A percentile compares a stretch with the other conserved stretches of the same genome.
Conservation (phyloP, 2,329 filamentous ascomycete genomes). For the Boeremia exigua region DNA sequence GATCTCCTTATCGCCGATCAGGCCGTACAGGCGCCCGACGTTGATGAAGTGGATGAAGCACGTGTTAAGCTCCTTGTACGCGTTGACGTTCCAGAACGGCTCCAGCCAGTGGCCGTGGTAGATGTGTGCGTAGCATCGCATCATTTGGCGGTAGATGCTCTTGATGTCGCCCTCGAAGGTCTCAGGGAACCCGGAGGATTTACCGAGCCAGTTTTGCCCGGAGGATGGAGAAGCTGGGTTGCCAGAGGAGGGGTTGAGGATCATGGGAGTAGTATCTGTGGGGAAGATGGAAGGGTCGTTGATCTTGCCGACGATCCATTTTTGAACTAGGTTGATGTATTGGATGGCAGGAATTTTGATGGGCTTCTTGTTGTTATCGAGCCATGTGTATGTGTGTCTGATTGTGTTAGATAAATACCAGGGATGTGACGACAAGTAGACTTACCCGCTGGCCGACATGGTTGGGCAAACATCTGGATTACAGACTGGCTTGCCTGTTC, state of each 20-base stretch:
- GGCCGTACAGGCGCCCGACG: conserved; percentile 74
- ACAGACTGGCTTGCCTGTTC: conserved; percentile 77
- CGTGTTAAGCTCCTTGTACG: conserved; percentile 59
- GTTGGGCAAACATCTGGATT: conserved; percentile 83
- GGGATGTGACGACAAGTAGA: background rate
- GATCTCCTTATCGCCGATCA: conserved; percentile 86
- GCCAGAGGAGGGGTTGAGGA: conserved; percentile 63
- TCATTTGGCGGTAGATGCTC: conserved; percentile 63
- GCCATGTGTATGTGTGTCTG: conserved; percentile 92
- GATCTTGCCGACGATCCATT: conserved; percentile 96
- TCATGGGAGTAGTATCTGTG: conserved; percentile 76
- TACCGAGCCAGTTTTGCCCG: conserved; percentile 83
- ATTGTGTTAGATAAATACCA: conserved; percentile 10
- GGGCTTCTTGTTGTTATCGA: conserved; percentile 84
- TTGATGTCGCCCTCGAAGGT: conserved; percentile 76
- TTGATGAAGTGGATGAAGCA: conserved; percentile 62
- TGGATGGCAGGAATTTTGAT: conserved; percentile 91
- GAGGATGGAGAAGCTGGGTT: conserved; percentile 54
- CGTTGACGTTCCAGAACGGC: conserved; percentile 57
- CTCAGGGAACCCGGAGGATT: conserved; percentile 74
- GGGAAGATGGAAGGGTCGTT: conserved; percentile 90
- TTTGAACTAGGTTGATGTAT: conserved; percentile 94
- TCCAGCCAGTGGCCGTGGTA: conserved; percentile 60
- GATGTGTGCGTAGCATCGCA: conserved; percentile 61
- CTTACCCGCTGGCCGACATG: conserved; percentile 93